These are phyloP conservation scores for Heliamphora pulchella DNA, from an alignment of 179 eudicot genomes.

Conservation along the genomic window DNA sequence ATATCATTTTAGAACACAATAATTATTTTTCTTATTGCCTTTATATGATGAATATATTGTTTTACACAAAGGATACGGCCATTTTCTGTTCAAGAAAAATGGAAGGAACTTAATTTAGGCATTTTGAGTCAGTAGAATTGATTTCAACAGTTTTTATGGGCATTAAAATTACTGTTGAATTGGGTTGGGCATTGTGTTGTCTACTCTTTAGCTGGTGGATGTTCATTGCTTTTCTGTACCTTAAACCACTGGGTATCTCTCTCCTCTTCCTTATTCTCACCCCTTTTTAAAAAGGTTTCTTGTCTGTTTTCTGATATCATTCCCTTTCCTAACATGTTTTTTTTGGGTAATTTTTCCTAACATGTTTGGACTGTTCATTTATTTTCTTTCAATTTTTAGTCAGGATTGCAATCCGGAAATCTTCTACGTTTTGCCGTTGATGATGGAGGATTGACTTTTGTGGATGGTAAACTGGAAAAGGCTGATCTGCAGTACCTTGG, in stretches of 20 bases:
- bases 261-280: neutral
- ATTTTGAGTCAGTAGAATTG: neutral
- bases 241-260: neutral
- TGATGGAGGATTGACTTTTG: conserved; percentile 69
- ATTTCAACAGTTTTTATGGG: neutral
- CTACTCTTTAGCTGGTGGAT: conserved; percentile 11
- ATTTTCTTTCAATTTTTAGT: conserved; percentile 33
- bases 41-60: neutral
- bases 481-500: conserved; percentile 70
- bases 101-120: neutral
- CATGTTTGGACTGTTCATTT: neutral
- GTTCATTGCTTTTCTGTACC: neutral
- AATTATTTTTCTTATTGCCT: neutral
- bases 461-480: conserved; percentile 73
- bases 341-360: neutral
- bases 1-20: too few relatives aligned
- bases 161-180: neutral
- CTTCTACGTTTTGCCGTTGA: conserved; percentile 64
- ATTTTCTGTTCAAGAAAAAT: neutral
- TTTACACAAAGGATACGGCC: neutral
- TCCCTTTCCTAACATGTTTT: neutral
- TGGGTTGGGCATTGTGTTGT: neutral
- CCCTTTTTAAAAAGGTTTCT: neutral
- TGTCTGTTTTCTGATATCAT: too few relatives aligned
- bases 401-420: conserved; percentile 46